Evolutionary conservation across 306 rosid genomes (phyloP).

Genomic region (Lupinus albus): DNA sequence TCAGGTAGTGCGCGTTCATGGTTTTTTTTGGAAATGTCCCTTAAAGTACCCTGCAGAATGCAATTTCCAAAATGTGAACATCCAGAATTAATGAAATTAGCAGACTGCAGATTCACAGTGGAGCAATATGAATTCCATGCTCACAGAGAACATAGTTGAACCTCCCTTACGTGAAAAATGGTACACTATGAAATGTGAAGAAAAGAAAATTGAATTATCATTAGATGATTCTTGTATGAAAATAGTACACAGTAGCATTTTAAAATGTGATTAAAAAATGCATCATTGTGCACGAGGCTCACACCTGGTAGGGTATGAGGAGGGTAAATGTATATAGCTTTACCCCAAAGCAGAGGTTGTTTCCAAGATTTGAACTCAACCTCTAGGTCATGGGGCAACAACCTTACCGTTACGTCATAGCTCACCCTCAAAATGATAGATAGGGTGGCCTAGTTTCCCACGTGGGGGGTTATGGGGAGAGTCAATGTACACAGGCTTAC

Average conservation of each 20-base stretch:
- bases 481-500: too few relatives aligned
- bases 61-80: neutral
- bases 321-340: too few relatives aligned
- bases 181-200: constrained; percentile 3
- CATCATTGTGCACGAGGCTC: too few relatives aligned
- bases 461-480: too few relatives aligned
- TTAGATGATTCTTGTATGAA: constrained; percentile 4
- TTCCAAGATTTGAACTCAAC: too few relatives aligned
- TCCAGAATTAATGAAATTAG: neutral
- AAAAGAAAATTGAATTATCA: constrained; percentile 13
- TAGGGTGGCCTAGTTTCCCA: too few relatives aligned
- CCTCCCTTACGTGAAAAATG: neutral
- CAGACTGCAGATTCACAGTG: constrained; percentile 27
- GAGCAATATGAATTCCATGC: constrained; percentile 6
- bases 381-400: too few relatives aligned
- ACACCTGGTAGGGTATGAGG: too few relatives aligned
- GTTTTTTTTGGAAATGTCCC: constrained; percentile 78
- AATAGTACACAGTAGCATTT: neutral
- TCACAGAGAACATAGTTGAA: neutral
- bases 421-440: too few relatives aligned
- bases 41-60: constrained; percentile 71
- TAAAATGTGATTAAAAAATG: too few relatives aligned
- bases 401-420: too few relatives aligned
- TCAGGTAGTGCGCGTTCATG: constrained; percentile 58
- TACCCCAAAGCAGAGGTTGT: too few relatives aligned